A percentile compares a stretch with the other conserved stretches of the same genome.
phyloP scores from a whole-genome alignment of 225 moss, liverwort and hornwort species.

The Sphagnum contortum region DNA sequence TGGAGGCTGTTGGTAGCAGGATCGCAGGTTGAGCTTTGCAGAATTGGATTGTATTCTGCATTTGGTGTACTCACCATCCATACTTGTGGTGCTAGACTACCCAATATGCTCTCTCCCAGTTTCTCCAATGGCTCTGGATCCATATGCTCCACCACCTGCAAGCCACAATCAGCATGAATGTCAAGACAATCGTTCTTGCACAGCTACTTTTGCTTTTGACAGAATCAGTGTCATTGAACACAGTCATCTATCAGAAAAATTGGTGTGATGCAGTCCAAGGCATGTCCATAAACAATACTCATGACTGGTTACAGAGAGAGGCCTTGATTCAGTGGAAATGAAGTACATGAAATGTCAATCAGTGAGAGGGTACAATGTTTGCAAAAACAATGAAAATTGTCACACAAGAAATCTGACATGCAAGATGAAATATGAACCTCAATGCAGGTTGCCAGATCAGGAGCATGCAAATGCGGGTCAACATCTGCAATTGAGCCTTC shows the following conservation, averaged over 20 bases:
- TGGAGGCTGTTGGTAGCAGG: slow-evolving; percentile 58
- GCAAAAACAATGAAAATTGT: too few relatives aligned
- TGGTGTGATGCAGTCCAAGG: too few relatives aligned
- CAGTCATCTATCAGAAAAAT: too few relatives aligned
- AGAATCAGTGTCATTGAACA: too few relatives aligned
- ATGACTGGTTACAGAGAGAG: too few relatives aligned
- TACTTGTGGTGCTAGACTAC: slow-evolving; percentile 60
- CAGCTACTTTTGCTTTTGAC: too few relatives aligned
- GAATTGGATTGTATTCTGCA: slow-evolving; percentile 87
- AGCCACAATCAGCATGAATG: slow-evolving; percentile 3
- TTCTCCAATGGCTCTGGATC: slow-evolving; percentile 73
- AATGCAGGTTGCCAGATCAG: slow-evolving; percentile 92
- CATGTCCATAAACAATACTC: too few relatives aligned
- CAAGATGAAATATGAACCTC: slow-evolving; percentile 29
- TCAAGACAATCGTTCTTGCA: too few relatives aligned
- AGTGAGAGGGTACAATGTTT: too few relatives aligned
- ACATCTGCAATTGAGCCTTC: slow-evolving; percentile 74
- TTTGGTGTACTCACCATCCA: slow-evolving; percentile 92
- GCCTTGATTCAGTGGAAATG: too few relatives aligned
- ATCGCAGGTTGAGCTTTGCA: slow-evolving; percentile 84
- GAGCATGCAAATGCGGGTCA: slow-evolving; percentile 32
- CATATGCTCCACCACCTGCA: slow-evolving; percentile 99
- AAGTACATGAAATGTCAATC: too few relatives aligned
- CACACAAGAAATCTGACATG: too few relatives aligned
- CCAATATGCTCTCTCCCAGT: slow-evolving; percentile 73